A percentile compares a stretch with the other conserved stretches of the same genome.
Evolutionary conservation across 225 moss, liverwort and hornwort genomes (phyloP).

Genomic region (Ulota crispa): DNA sequence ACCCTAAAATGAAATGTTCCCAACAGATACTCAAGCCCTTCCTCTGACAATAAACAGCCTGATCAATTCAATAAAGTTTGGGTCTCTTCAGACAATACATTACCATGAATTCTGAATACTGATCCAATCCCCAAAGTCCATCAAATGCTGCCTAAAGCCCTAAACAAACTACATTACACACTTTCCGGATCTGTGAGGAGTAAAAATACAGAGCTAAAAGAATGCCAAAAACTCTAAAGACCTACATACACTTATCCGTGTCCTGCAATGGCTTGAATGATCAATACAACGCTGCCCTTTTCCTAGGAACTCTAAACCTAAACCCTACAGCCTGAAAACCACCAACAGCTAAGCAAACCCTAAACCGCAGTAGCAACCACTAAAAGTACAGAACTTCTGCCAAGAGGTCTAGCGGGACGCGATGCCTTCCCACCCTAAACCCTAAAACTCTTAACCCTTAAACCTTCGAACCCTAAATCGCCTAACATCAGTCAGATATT

Average conservation of each 20-base stretch:
- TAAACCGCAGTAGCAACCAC: neutral
- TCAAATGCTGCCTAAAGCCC: neutral
- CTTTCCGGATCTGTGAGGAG: neutral
- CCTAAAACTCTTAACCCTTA: too few relatives aligned
- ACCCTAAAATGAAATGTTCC: neutral
- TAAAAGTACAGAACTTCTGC: conserved; percentile 6
- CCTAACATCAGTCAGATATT: neutral
- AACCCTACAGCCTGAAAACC: neutral
- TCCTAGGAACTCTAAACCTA: neutral
- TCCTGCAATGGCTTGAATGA: neutral
- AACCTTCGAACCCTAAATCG: neutral
- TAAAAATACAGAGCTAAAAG: conserved; percentile 1
- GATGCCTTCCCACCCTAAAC: neutral
- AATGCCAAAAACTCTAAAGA: neutral
- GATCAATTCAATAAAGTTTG: neutral
- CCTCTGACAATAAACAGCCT: neutral
- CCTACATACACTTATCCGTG: neutral
- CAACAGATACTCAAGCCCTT: neutral
- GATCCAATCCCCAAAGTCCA: neutral
- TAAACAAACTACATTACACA: neutral
- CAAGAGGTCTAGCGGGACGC: neutral
- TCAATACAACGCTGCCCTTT: neutral
- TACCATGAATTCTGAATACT: neutral
- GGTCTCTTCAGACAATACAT: neutral
- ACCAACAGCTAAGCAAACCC: neutral